phyloP scores from a whole-genome alignment of 1,284 basidiomycete genomes.

The Heliocybe sulcata region DNA sequence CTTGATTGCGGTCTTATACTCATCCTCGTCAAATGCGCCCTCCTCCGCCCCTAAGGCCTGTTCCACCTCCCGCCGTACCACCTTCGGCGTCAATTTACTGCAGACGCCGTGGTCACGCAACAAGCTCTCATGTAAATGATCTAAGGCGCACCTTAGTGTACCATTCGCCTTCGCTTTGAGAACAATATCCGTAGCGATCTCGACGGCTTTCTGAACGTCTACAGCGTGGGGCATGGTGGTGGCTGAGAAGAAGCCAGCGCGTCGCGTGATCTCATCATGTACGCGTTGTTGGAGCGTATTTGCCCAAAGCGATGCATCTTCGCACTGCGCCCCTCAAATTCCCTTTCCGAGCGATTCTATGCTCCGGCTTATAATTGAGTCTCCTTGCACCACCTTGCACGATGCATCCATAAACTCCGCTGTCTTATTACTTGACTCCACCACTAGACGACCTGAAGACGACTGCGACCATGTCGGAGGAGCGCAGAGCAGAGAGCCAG shows the following conservation, averaged over 20 bases:
- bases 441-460: no score
- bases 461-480: constrained; percentile 4
- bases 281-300: not conserved
- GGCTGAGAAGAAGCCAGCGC: not conserved
- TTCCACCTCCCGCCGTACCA: not conserved
- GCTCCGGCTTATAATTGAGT: not conserved
- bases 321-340: no score
- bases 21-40: not conserved
- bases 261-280: not conserved
- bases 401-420: no score
- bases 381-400: no score
- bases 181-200: not conserved
- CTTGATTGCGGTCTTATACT: not conserved
- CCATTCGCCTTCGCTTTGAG: not conserved
- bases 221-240: not conserved
- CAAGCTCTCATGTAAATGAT: not conserved
- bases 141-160: not conserved
- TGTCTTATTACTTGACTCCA: no score
- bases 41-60: not conserved
- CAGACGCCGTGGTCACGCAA: not conserved
- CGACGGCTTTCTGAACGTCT: not conserved
- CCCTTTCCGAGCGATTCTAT: not conserved
- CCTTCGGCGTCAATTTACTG: not conserved
- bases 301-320: not conserved
- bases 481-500: constrained; percentile 17